Evolutionary conservation across 208 protist species (phyloP).

Genomic region (Porcisia hertigi): DNA sequence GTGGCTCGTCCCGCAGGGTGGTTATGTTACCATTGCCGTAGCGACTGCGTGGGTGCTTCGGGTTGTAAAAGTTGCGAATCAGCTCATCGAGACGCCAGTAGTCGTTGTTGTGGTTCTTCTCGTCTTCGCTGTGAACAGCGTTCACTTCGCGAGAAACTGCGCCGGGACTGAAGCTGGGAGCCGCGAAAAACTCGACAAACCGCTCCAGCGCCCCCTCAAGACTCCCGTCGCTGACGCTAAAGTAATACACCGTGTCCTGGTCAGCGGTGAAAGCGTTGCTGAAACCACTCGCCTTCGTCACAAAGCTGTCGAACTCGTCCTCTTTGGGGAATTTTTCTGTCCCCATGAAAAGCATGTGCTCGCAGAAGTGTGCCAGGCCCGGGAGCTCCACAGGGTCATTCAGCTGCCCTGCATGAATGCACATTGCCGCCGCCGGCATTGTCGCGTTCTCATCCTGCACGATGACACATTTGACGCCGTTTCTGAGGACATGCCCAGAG

Average conservation of each 20-base stretch:
- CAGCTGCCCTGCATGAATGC: constrained; percentile 63
- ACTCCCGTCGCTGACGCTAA: constrained; percentile 63
- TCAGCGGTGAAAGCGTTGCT: constrained; percentile 89
- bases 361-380: constrained; percentile 92
- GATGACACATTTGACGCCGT: constrained; percentile 79
- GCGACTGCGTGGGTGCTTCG: constrained; percentile 66
- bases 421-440: constrained; percentile 75
- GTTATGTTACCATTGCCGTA: constrained; percentile 91
- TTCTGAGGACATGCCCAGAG: constrained; percentile 60
- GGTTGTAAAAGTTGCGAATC: constrained; percentile 47
- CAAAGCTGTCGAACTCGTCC: constrained; percentile 77
- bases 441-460: constrained; percentile 65
- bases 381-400: constrained; percentile 67
- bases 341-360: constrained; percentile 96
- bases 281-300: constrained; percentile 71
- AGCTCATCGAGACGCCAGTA: constrained; percentile 83
- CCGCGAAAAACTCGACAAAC: constrained; percentile 94
- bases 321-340: constrained; percentile 93
- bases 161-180: constrained; percentile 82
- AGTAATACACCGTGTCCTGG: constrained; percentile 89
- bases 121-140: constrained; percentile 94
- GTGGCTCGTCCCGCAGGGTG: constrained; percentile 73
- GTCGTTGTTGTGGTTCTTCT: constrained; percentile 90
- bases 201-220: constrained; percentile 89
- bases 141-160: constrained; percentile 86